phyloP scores from a whole-genome alignment of 192 early-diverging fungal species.

The Backusella australiensis region DNA sequence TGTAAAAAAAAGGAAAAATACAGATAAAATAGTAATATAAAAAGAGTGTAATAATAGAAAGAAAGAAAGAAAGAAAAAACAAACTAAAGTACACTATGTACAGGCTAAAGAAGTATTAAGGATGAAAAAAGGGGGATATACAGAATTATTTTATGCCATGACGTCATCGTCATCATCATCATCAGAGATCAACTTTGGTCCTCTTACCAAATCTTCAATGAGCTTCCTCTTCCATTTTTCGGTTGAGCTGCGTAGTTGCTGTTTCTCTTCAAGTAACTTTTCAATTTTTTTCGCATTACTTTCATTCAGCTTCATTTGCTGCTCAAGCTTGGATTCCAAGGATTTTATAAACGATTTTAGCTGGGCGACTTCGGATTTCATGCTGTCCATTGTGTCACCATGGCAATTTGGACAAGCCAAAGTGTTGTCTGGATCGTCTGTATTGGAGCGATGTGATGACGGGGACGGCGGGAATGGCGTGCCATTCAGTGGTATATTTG shows the following conservation, averaged over 20 bases:
- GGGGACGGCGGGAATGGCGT: background rate
- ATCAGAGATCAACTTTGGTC: background rate
- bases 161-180: background rate
- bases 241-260: background rate
- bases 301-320: slow-evolving; percentile 10
- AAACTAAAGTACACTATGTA: slow-evolving; percentile 4
- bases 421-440: background rate
- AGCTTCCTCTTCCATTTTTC: slow-evolving; percentile 15
- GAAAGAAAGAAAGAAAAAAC: background rate
- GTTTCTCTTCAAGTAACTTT: background rate
- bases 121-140: background rate
- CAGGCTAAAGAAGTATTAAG: background rate
- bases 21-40: background rate
- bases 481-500: background rate
- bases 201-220: slow-evolving; percentile 5
- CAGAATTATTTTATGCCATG: background rate
- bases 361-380: background rate
- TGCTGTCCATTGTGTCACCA: background rate
- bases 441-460: background rate
- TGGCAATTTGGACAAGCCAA: background rate
- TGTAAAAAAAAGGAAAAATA: background rate
- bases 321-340: slow-evolving; percentile 9
- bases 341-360: background rate
- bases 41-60: background rate
- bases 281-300: background rate